Percentiles rank a stretch among this genome's conserved stretches.
Evolutionary conservation across 2,329 filamentous ascomycete species (phyloP).

Genomic region (Cordyceps fumosorosea): DNA sequence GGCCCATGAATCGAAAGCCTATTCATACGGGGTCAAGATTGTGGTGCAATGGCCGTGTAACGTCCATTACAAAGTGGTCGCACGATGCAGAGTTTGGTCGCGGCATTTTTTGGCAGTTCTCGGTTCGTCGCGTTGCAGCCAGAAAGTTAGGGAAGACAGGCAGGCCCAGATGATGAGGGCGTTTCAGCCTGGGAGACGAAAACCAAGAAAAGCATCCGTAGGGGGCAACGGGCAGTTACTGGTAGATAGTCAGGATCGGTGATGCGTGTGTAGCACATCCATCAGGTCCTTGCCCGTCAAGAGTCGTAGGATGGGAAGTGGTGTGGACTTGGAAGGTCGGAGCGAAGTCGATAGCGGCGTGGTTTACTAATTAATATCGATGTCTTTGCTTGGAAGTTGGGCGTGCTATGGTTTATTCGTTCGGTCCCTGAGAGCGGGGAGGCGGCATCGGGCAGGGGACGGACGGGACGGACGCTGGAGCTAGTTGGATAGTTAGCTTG

Average conservation of each 20-base stretch:
- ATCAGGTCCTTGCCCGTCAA: neutral
- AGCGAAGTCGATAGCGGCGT: neutral
- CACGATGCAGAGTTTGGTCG: neutral
- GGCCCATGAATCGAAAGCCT: neutral
- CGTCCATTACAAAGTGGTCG: neutral
- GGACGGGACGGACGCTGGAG: slow-evolving; percentile 2
- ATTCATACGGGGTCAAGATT: neutral
- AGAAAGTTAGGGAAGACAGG: neutral
- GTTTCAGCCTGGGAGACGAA: neutral
- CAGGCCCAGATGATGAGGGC: neutral
- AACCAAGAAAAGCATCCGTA: neutral
- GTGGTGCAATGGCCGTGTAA: neutral
- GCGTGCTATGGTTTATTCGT: neutral
- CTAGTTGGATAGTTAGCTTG: neutral
- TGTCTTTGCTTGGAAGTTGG: neutral
- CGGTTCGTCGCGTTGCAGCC: neutral
- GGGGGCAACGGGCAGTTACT: neutral
- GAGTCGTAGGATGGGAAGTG: neutral
- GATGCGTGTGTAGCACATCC: neutral
- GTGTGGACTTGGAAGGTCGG: neutral
- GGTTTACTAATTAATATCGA: neutral
- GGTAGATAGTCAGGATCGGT: neutral
- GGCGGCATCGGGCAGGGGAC: neutral
- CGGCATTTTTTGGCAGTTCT: neutral
- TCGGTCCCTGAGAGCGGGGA: neutral